A percentile compares a stretch with the other conserved stretches of the same genome.
phyloP scores from a whole-genome alignment of 140 eudicot genomes.

The Eryngium alpinum region DNA sequence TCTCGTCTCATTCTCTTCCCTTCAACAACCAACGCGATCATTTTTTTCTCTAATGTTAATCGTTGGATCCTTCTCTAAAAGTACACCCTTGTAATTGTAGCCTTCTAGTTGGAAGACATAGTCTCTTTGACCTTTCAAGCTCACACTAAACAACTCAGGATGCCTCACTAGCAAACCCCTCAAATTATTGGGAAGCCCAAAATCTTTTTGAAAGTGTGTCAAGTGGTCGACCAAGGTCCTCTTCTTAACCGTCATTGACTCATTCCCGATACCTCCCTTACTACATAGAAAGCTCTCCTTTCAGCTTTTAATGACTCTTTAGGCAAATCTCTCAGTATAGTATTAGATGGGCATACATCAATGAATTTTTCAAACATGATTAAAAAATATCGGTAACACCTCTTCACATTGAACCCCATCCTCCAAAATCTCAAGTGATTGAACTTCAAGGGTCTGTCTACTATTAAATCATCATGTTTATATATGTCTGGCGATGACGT shows the following conservation, averaged over 20 bases:
- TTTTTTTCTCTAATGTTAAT: constrained; percentile 23
- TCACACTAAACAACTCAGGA: constrained; percentile 81
- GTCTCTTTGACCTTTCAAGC: constrained; percentile 73
- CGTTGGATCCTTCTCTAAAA: constrained; percentile 37
- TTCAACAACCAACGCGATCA: no score
- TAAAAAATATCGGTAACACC: constrained; percentile 51
- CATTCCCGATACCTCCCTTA: constrained; percentile 74
- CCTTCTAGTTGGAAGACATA: constrained; percentile 76
- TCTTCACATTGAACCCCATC: constrained; percentile 56
- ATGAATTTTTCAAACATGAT: constrained; percentile 51
- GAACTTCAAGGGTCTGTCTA: constrained; percentile 83
- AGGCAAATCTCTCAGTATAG: constrained; percentile 34
- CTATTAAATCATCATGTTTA: constrained; percentile 46
- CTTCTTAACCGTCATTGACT: constrained; percentile 77
- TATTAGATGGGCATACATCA: constrained; percentile 64
- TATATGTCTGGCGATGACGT: constrained; percentile 32
- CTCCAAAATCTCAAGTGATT: constrained; percentile 70
- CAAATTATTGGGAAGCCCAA: constrained; percentile 50
- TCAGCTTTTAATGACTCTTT: constrained; percentile 60
- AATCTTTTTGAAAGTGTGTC: constrained; percentile 57
- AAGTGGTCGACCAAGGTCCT: constrained; percentile 75
- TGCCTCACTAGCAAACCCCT: background rate
- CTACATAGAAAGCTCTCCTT: constrained; percentile 82
- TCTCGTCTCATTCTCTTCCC: no score
- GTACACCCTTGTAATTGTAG: constrained; percentile 30